Percentiles rank a stretch among this genome's conserved stretches.
Evolutionary conservation across 495 filamentous ascomycete genomes (phyloP).

Genomic region (Aspergillus bridgeri): DNA sequence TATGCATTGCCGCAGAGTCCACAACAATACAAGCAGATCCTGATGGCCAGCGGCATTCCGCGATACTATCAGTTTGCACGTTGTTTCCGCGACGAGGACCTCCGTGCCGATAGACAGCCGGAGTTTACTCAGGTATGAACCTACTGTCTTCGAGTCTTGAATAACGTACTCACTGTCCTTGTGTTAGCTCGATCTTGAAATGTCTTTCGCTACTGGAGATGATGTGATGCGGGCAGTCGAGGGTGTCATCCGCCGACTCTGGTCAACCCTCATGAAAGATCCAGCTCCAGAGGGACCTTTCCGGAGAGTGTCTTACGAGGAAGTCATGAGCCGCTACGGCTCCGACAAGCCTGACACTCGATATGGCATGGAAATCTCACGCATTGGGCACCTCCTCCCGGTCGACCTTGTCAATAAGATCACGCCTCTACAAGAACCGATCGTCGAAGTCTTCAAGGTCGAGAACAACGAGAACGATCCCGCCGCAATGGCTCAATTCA

Average conservation of each 20-base stretch:
- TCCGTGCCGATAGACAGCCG: slow-evolving; percentile 88
- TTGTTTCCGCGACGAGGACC: slow-evolving; percentile 95
- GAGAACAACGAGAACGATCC: slow-evolving; percentile 45
- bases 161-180: slow-evolving; percentile 4
- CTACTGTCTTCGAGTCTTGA: background rate
- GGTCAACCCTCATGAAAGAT: slow-evolving; percentile 42
- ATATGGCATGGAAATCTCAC: slow-evolving; percentile 56
- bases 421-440: slow-evolving; percentile 53
- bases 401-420: slow-evolving; percentile 70
- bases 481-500: slow-evolving; percentile 52
- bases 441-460: slow-evolving; percentile 71
- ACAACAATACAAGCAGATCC: slow-evolving; percentile 97
- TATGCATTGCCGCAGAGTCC: slow-evolving; percentile 96
- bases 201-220: slow-evolving; percentile 72
- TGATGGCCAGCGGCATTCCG: slow-evolving; percentile 84
- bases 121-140: slow-evolving; percentile 85
- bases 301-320: slow-evolving; percentile 62
- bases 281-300: slow-evolving; percentile 48
- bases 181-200: slow-evolving; percentile 80
- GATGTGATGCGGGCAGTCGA: slow-evolving; percentile 73
- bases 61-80: slow-evolving; percentile 89
- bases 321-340: slow-evolving; percentile 78
- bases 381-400: slow-evolving; percentile 60
- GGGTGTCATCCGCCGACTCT: slow-evolving; percentile 57
- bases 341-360: slow-evolving; percentile 91